Conservation (phyloP, 805 yeast species). For the Zygoascus biomembranicola region DNA sequence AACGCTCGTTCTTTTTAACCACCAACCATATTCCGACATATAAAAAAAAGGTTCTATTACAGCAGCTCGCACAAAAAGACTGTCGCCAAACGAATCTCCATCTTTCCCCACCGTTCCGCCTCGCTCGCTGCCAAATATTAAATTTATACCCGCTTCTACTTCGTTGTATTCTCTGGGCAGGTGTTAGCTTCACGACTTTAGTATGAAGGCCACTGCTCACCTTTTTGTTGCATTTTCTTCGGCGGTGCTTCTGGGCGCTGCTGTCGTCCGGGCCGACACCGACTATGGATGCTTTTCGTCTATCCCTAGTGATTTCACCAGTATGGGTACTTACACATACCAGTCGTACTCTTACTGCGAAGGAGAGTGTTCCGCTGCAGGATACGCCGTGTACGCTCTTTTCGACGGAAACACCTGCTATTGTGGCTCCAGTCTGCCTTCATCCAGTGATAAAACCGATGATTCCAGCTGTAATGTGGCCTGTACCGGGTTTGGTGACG, state of each 20-base stretch:
- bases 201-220: neutral
- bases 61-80: too few relatives aligned
- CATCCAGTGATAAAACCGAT: slow-evolving; percentile 27
- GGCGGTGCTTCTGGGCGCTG: neutral
- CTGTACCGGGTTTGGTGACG: slow-evolving; percentile 58
- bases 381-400: slow-evolving; percentile 40
- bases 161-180: too few relatives aligned
- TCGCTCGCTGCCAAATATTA: too few relatives aligned
- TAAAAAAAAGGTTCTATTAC: too few relatives aligned
- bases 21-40: too few relatives aligned
- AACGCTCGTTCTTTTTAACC: too few relatives aligned
- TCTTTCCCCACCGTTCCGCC: too few relatives aligned
- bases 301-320: slow-evolving; percentile 1
- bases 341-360: slow-evolving; percentile 57
- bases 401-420: slow-evolving; percentile 48
- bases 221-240: neutral
- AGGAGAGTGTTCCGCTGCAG: slow-evolving; percentile 35
- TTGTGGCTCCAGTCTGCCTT: slow-evolving; percentile 48
- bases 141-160: too few relatives aligned
- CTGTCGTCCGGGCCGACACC: slow-evolving; percentile 1
- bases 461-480: slow-evolving; percentile 33
- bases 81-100: too few relatives aligned
- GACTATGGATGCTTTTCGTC: slow-evolving; percentile 13
- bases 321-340: slow-evolving; percentile 40
- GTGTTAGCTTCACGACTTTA: too few relatives aligned